Evolutionary conservation across 306 rosid genomes (phyloP), one percentile per base, ranked within the genome.

Genomic region (Fragaria vesca): DNA sequence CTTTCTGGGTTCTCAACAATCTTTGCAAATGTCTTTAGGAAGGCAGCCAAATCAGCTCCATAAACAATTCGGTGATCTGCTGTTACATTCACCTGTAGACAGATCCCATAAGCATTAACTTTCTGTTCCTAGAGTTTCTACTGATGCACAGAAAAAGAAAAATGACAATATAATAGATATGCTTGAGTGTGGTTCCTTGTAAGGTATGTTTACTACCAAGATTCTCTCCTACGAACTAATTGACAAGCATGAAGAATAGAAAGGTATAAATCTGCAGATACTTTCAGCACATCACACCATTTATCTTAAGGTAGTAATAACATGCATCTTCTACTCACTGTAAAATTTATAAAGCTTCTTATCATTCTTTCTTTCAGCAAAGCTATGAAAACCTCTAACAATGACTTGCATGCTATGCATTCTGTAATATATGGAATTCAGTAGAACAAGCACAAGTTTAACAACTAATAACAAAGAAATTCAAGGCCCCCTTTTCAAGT

Each of bases 31-130:
- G 97, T 89, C 85, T 87, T 82, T 69, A 91, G 93, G 89, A 93
- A 93, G 78, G 91, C 91, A 30, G 98, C 98, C 91, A 93, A 86
- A 79, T 91, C 96, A 40, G 98, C 98, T 63, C 98, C 98, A 60
- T 93, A 93, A 65, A 93, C 80, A 74, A 93, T 83, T 67, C 97
- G 89, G 89, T 93, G 98, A 89, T 93, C 98, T 34, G 94, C 94
- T 2, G 98, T 93, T 73, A 93, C 98, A 74, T 93, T 93, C 86
- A 93, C 98, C 98, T 93, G 91, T 79, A 66, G 85, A 89, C 70
- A 74, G 55, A 71, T 75, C 48, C 74, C 76, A 21, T 63, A 45
- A n/a, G 54, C 69, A 76, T 77, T 24, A 38, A 11, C 48, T 54
- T 66, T 38, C 62, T 28, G 24, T 21, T 30, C 57, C 36, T 20